Base-by-base conservation (phyloP, 2,329 filamentous ascomycete species). In the Monosporascus sp. region DNA sequence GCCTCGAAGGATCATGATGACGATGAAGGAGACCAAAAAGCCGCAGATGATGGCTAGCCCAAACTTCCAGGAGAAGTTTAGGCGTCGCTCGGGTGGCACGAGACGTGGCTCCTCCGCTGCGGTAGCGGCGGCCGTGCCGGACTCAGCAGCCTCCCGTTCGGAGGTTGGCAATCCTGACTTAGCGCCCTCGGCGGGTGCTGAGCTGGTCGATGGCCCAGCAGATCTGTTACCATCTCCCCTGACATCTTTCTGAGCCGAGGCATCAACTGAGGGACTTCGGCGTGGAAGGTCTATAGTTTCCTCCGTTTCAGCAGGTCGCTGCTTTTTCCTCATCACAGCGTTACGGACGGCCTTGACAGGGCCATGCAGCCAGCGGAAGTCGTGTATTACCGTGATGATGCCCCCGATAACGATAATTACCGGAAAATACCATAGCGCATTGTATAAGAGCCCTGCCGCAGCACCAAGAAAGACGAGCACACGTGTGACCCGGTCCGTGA, bases 361-460 rank as follows among this genome's bases (percentile, higher is more conserved):
- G 0, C 70, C 64, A n/a, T 78, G 74, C 6, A 79, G 60, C 69
- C 78, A 77, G 42, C 74, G 72, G 44, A 70, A 72, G 66, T 89
- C 86, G 72, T 81, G 83, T 0, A 80, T 50, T 0, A 83, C 65
- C 0, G 82, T 80, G 0, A 68, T 66, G 1, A 76, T 11, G 0
- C 85, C 86, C 0, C 77, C 80, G 1, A 74, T 57, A 0, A 79
- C 59, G 68, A 90, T 84, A 5, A 90, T 63, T 0, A 82, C 61
- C 0, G 88, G 88, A 46, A 89, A 90, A 58, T 88, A 91, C 88
- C 88, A 91, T 0, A 90, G 68, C 0, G 85, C 81, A 48, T 83
- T 89, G 60, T 90, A 90, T 48, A 87, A 74, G 58, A 90, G 69
- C 0, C 86, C 88, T 0, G 84, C 85, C 8, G 78, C 75, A 1